Evolutionary conservation across 257 asterid species (phyloP).

Genomic region (Henckelia pumila): DNA sequence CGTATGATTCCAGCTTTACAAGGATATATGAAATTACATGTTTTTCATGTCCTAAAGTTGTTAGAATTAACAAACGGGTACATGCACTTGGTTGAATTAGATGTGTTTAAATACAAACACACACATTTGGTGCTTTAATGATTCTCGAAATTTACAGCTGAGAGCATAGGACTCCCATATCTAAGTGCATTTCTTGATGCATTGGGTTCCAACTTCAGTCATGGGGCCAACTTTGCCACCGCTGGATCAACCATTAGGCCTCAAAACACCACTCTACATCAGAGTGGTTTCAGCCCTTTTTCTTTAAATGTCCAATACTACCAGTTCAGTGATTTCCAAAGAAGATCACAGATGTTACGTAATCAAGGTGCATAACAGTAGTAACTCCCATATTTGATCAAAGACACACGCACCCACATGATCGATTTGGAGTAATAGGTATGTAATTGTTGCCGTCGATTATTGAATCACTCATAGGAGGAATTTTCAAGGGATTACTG

Average conservation of each 20-base stretch:
- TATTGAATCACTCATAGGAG: conserved; percentile 35
- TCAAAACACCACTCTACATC: conserved; percentile 65
- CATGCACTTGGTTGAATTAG: neutral
- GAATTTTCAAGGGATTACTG: conserved; percentile 43
- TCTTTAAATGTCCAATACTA: conserved; percentile 61
- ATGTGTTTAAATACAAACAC: no score
- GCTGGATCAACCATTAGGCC: conserved; percentile 92
- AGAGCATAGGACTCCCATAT: conserved; percentile 62
- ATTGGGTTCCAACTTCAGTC: conserved; percentile 73
- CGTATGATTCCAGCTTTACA: no score
- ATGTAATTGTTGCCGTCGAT: neutral
- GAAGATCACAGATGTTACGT: conserved; percentile 56
- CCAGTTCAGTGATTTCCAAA: conserved; percentile 64
- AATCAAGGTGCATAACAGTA: conserved; percentile 33
- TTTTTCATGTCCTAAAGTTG: neutral
- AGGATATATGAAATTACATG: no score
- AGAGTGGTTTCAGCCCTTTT: conserved; percentile 83
- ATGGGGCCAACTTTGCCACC: conserved; percentile 92
- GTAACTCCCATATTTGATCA: neutral
- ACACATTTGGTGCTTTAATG: neutral
- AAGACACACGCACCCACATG: neutral
- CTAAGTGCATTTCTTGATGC: conserved; percentile 84
- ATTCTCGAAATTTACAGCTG: conserved; percentile 38
- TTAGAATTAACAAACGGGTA: neutral
- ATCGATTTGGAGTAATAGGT: neutral